These are phyloP conservation scores for Ettlia oleoabundans DNA, from an alignment of 139 green algal species.

Conservation along the genomic window DNA sequence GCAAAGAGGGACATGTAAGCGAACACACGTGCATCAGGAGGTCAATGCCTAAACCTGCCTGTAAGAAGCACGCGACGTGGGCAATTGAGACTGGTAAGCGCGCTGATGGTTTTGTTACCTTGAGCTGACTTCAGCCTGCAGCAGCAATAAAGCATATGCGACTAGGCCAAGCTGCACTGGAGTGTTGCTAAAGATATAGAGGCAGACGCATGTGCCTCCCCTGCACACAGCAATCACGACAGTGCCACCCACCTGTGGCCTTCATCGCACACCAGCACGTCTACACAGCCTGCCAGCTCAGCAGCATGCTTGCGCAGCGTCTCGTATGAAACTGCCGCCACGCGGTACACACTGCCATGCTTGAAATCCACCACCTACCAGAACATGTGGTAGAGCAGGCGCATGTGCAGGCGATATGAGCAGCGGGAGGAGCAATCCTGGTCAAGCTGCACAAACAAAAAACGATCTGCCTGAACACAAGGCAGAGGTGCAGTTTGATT, in stretches of 20 bases:
- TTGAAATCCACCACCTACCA: slow-evolving; percentile 59
- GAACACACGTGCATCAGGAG: slow-evolving; percentile 32
- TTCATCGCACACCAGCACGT: slow-evolving; percentile 89
- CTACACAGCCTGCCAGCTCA: slow-evolving; percentile 57
- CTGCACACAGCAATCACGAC: too few relatives aligned
- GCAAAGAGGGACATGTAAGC: neutral
- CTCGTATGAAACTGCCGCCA: slow-evolving; percentile 51
- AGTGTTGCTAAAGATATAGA: neutral
- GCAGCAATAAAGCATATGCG: neutral
- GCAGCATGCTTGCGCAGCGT: slow-evolving; percentile 62
- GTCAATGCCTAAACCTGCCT: slow-evolving; percentile 87
- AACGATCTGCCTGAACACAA: neutral
- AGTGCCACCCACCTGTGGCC: slow-evolving; percentile 67
- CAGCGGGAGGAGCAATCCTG: neutral
- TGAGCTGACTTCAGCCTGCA: slow-evolving; percentile 74
- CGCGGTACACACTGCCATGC: slow-evolving; percentile 26
- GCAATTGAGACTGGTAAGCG: slow-evolving; percentile 58
- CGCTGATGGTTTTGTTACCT: slow-evolving; percentile 86
- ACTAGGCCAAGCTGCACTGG: neutral
- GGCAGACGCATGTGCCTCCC: neutral
- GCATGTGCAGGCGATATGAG: neutral
- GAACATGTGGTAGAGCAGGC: neutral
- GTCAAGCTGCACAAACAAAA: neutral
- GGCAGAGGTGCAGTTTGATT: neutral
- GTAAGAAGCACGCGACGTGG: slow-evolving; percentile 79